Evolutionary conservation across 2,329 filamentous ascomycete genomes (phyloP).

Genomic region (Sphaceloma murrayae): DNA sequence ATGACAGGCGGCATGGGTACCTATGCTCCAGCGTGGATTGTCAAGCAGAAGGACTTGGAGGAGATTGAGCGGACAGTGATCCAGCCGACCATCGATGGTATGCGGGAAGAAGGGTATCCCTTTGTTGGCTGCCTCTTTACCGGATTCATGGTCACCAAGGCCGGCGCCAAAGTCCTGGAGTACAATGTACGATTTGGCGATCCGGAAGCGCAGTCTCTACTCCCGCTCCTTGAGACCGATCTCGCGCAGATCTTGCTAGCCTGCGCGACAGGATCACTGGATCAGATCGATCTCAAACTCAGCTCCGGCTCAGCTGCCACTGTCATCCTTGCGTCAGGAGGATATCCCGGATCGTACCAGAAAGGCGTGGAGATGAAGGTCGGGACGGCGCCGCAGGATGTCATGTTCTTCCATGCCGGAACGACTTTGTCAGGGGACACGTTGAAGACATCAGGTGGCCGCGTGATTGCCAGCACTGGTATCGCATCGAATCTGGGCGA

Average conservation of each 20-base stretch:
- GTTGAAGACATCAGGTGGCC: constrained; percentile 71
- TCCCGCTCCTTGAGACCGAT: constrained; percentile 76
- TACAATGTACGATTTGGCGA: constrained; percentile 93
- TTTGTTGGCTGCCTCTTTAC: constrained; percentile 74
- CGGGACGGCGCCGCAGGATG: constrained; percentile 37
- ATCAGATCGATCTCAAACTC: constrained; percentile 33
- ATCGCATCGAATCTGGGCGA: constrained; percentile 65
- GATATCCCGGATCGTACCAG: constrained; percentile 77
- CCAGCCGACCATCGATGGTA: constrained; percentile 80
- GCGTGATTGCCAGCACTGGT: constrained; percentile 88
- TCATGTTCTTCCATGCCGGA: constrained; percentile 80
- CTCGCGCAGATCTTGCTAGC: constrained; percentile 82
- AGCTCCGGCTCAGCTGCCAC: constrained; percentile 63
- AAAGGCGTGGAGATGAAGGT: constrained; percentile 62
- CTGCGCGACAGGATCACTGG: constrained; percentile 65
- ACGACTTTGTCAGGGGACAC: constrained; percentile 56
- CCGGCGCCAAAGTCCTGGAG: constrained; percentile 73
- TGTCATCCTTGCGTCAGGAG: constrained; percentile 85
- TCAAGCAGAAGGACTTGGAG: constrained; percentile 55
- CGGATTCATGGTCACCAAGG: constrained; percentile 82
- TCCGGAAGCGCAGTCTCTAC: constrained; percentile 79
- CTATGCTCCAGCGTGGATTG: constrained; percentile 62
- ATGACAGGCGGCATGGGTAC: constrained; percentile 98
- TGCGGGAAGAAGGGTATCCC: constrained; percentile 64
- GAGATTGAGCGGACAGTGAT: constrained; percentile 72